phyloP scores from a whole-genome alignment of 768 basidiomycete species.

The Lactarius sp. region DNA sequence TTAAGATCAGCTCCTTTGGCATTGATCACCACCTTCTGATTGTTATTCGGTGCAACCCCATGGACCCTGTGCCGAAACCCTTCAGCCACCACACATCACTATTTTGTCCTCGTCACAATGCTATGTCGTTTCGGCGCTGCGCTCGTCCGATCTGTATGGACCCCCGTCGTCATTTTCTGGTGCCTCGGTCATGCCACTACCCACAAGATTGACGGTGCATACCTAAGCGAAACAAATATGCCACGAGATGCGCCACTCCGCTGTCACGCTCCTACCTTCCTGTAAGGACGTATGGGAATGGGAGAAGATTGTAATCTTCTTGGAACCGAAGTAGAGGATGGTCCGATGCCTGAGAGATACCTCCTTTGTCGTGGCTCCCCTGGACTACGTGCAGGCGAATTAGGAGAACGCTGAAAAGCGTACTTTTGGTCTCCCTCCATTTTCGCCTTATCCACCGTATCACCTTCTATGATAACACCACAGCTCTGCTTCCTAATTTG shows the following conservation, averaged over 20 bases:
- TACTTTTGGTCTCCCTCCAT: not conserved
- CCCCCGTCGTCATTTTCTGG: not conserved
- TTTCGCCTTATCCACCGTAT: not conserved
- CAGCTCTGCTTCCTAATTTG: not conserved
- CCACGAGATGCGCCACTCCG: constrained; percentile 3
- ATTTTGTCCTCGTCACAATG: no score
- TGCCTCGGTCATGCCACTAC: not conserved
- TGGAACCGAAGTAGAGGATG: not conserved
- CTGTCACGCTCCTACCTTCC: not conserved
- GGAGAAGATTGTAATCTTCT: not conserved
- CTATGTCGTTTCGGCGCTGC: not conserved
- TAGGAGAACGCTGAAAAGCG: no score
- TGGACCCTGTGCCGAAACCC: not conserved
- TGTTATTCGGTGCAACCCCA: not conserved
- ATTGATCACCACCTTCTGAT: not conserved
- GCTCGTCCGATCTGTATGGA: not conserved
- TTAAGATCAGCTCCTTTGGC: not conserved
- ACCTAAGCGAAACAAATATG: not conserved
- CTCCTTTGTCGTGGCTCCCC: not conserved
- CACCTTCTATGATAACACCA: not conserved
- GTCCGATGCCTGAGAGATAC: not conserved
- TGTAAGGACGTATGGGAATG: not conserved
- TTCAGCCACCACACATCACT: no score
- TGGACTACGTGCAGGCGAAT: not conserved
- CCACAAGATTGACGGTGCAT: not conserved